These are phyloP conservation scores for Tausonia pullulans DNA, from an alignment of 1,284 basidiomycete genomes.

Conservation along the genomic window DNA sequence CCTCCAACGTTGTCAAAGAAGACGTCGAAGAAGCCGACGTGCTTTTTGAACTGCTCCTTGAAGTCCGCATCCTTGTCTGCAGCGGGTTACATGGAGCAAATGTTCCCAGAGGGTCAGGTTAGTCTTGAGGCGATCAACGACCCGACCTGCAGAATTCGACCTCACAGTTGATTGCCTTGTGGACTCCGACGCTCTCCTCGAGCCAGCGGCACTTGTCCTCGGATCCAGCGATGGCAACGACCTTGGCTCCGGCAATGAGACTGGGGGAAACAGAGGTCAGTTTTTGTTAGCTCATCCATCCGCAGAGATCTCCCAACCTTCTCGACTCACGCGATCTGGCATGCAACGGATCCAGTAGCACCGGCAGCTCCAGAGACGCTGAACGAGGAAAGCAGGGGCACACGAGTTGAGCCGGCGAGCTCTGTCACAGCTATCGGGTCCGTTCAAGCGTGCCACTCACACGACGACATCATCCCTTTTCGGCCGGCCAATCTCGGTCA, in stretches of 20 bases:
- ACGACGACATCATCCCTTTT: constrained; percentile 72
- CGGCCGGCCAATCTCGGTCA: constrained; percentile 63
- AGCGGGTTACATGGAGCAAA: too few relatives aligned
- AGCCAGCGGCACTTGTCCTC: constrained; percentile 75
- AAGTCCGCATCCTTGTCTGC: constrained; percentile 62
- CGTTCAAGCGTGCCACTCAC: too few relatives aligned
- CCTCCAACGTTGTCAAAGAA: constrained; percentile 81
- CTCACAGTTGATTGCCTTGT: constrained; percentile 61
- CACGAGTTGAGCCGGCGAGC: too few relatives aligned
- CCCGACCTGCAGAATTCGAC: too few relatives aligned
- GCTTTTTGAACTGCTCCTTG: constrained; percentile 40
- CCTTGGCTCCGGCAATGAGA: constrained; percentile 41
- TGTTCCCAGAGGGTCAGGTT: too few relatives aligned
- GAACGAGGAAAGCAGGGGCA: too few relatives aligned
- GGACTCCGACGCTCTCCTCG: constrained; percentile 64
- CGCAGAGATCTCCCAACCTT: constrained; percentile 37
- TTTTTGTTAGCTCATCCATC: background rate
- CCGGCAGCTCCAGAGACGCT: constrained; percentile 74
- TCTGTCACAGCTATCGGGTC: too few relatives aligned
- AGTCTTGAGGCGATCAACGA: too few relatives aligned
- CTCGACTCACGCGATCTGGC: constrained; percentile 55
- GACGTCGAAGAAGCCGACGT: constrained; percentile 50
- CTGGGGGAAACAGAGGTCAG: background rate
- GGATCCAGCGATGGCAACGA: constrained; percentile 70
- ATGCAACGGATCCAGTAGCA: constrained; percentile 44